A percentile compares a stretch with the other conserved stretches of the same genome.
These are phyloP conservation scores for Ophryocystis elektroscirrha DNA, from an alignment of 169 alveolate species.

Conservation along the genomic window DNA sequence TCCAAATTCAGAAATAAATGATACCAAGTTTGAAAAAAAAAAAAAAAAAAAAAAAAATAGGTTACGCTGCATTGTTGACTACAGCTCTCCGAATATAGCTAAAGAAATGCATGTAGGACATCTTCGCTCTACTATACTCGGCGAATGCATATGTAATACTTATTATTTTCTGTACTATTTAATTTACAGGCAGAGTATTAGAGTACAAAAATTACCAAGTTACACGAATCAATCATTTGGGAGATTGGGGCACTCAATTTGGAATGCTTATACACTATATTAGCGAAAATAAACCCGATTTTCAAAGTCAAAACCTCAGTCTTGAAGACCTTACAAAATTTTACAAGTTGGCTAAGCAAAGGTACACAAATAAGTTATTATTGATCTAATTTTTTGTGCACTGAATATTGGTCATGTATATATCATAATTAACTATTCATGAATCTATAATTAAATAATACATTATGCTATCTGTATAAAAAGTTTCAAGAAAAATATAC, in stretches of 20 bases:
- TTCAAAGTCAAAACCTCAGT: conserved; percentile 55
- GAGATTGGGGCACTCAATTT: conserved; percentile 99
- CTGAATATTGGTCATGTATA: neutral
- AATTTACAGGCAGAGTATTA: neutral
- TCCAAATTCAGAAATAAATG: conserved; percentile 19
- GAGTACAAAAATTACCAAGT: conserved; percentile 49
- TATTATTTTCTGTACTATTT: too few relatives aligned
- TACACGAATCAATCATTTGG: conserved; percentile 73
- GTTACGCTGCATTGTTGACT: conserved; percentile 68
- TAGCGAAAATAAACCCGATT: conserved; percentile 62
- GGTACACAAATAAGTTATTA: conserved; percentile 3
- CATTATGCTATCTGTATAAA: too few relatives aligned
- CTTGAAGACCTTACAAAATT: conserved; percentile 67
- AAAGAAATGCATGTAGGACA: conserved; percentile 99
- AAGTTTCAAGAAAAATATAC: too few relatives aligned
- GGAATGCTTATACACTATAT: conserved; percentile 89
- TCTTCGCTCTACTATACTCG: conserved; percentile 84
- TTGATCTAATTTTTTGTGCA: neutral
- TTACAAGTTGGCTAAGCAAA: conserved; percentile 68
- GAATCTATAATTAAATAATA: too few relatives aligned
- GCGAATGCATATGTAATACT: too few relatives aligned
- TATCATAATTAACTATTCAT: too few relatives aligned
- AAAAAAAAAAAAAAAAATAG: conserved; percentile 11
- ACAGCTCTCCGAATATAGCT: conserved; percentile 97
- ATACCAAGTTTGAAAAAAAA: too few relatives aligned